These are phyloP conservation scores for Suillus subluteus DNA, from an alignment of 768 basidiomycete species.

Conservation along the genomic window DNA sequence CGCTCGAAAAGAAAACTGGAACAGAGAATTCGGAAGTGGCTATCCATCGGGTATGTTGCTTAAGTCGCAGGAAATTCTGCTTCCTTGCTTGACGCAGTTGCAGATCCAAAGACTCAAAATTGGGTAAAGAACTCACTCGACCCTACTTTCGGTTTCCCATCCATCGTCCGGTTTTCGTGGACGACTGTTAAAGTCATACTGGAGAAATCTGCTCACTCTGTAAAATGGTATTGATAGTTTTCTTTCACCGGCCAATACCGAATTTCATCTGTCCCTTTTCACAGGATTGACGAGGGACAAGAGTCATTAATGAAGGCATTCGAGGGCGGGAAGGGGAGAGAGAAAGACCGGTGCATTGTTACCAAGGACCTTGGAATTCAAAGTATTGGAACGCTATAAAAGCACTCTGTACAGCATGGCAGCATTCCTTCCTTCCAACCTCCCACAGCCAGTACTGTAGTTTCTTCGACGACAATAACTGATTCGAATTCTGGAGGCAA, in stretches of 20 bases:
- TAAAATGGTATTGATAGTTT: conserved; percentile 68
- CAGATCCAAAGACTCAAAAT: conserved; percentile 90
- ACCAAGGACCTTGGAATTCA: conserved; percentile 74
- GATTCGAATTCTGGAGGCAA: not conserved
- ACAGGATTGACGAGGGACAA: conserved; percentile 85
- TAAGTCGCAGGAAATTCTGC: not conserved
- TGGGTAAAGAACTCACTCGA: conserved; percentile 82
- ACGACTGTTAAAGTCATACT: conserved; percentile 85
- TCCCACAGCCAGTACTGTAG: not conserved
- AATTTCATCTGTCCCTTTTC: conserved; percentile 8
- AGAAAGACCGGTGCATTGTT: conserved; percentile 75
- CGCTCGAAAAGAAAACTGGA: conserved; percentile 31
- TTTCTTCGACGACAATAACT: not conserved
- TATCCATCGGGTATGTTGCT: conserved; percentile 78
- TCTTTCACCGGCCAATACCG: not conserved
- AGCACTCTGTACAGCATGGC: not conserved
- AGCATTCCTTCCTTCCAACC: not conserved
- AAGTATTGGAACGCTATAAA: conserved; percentile 67
- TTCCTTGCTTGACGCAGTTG: conserved; percentile 1
- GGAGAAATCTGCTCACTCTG: conserved; percentile 76
- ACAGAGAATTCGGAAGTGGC: conserved; percentile 68
- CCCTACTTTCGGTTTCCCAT: conserved; percentile 91
- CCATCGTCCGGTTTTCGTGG: conserved; percentile 93
- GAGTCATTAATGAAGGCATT: conserved; percentile 78
- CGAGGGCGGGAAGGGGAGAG: conserved; percentile 64